A percentile compares a stretch with the other conserved stretches of the same genome.
These are phyloP conservation scores for Colletotrichum sp. DNA, from an alignment of 2,329 filamentous ascomycete species.

Conservation along the genomic window DNA sequence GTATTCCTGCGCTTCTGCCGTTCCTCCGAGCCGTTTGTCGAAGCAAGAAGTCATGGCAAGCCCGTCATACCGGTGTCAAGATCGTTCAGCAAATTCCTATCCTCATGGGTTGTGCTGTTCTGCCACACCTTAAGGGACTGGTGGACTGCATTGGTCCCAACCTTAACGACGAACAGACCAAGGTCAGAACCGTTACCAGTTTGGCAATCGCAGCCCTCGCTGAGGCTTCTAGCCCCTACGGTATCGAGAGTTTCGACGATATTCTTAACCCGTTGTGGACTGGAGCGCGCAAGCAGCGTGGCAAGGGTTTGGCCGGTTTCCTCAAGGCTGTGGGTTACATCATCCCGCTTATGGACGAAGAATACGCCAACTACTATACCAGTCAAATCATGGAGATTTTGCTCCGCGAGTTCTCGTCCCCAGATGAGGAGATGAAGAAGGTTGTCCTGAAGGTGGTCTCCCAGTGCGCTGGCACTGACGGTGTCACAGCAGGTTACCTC, in stretches of 20 bases:
- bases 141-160: slow-evolving; percentile 97
- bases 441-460: slow-evolving; percentile 97
- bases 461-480: slow-evolving; percentile 92
- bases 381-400: slow-evolving; percentile 99
- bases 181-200: slow-evolving; percentile 95
- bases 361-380: slow-evolving; percentile 99
- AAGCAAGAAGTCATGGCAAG: slow-evolving; percentile 99
- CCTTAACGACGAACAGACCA: slow-evolving; percentile 96
- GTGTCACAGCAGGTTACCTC: slow-evolving; percentile 91
- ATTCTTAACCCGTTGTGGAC: slow-evolving; percentile 98
- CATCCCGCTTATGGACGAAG: slow-evolving; percentile 98
- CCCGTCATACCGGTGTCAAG: slow-evolving; percentile 96
- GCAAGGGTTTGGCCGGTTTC: slow-evolving; percentile 94
- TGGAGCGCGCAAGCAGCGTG: slow-evolving; percentile 92
- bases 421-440: slow-evolving; percentile 99
- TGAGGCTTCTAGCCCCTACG: slow-evolving; percentile 96
- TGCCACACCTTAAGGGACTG: slow-evolving; percentile 93
- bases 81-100: slow-evolving; percentile 99
- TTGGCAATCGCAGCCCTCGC: slow-evolving; percentile 93
- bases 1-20: slow-evolving; percentile 92
- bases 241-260: slow-evolving; percentile 98
- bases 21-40: slow-evolving; percentile 95
- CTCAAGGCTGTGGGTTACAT: slow-evolving; percentile 98
- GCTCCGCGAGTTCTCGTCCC: slow-evolving; percentile 92
- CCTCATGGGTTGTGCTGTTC: slow-evolving; percentile 95